Percentiles rank a stretch among this genome's conserved stretches.
Evolutionary conservation across 257 asterid species (phyloP).

Genomic region (Solanum dulcamara): DNA sequence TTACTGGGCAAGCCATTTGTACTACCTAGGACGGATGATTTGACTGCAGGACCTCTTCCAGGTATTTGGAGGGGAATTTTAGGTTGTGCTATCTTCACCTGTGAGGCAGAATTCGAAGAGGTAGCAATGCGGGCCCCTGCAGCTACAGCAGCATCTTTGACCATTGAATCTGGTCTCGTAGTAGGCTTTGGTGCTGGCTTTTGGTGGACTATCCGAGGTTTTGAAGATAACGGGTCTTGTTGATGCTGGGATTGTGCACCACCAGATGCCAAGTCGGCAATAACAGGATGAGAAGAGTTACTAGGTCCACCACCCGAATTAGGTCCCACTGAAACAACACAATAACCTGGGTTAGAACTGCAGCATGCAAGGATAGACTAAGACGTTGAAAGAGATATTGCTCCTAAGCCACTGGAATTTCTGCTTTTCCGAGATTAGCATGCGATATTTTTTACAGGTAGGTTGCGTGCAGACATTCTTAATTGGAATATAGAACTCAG

Average conservation of each 20-base stretch:
- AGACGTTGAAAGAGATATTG: neutral
- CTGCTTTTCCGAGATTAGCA: neutral
- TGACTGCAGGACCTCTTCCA: constrained; percentile 31
- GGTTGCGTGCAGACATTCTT: neutral
- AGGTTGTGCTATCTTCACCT: constrained; percentile 47
- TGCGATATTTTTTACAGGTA: neutral
- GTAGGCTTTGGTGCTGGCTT: constrained; percentile 22
- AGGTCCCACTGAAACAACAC: constrained; percentile 7
- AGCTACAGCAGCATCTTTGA: constrained; percentile 77
- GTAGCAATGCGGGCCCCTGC: constrained; percentile 86
- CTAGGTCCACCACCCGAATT: constrained; percentile 11
- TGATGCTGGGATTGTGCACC: constrained; percentile 11
- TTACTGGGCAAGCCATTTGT: constrained; percentile 59
- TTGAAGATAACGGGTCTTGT: constrained; percentile 14
- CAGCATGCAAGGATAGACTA: neutral
- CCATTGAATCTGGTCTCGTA: constrained; percentile 36
- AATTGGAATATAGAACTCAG: neutral
- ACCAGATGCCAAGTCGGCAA: constrained; percentile 14
- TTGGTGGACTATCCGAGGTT: constrained; percentile 13
- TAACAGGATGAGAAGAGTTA: constrained; percentile 4
- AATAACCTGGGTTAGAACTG: neutral
- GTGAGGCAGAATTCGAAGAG: constrained; percentile 47
- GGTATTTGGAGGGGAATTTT: constrained; percentile 47
- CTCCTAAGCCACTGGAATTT: neutral
- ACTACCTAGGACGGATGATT: constrained; percentile 31